A percentile compares a stretch with the other conserved stretches of the same genome.
phyloP scores from a whole-genome alignment of 2,329 filamentous ascomycete species.

The Cordyceps javanica region DNA sequence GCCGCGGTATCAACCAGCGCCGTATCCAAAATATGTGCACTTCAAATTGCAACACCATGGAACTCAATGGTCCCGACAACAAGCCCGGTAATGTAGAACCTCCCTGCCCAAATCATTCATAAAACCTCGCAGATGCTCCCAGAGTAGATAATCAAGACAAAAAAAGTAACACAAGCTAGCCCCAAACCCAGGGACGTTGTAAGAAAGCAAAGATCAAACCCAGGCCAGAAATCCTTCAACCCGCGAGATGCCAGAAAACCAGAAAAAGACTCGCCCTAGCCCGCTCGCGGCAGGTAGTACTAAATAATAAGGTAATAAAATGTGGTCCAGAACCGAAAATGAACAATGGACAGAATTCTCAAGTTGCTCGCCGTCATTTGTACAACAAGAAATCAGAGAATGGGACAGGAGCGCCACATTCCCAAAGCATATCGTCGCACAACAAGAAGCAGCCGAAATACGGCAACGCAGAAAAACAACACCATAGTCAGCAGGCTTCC shows the following conservation, averaged over 20 bases:
- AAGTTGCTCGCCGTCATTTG: constrained; percentile 13
- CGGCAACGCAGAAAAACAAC: constrained; percentile 11
- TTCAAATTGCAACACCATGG: constrained; percentile 11
- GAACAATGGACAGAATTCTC: constrained; percentile 8
- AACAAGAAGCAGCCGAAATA: constrained; percentile 16
- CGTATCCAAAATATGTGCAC: constrained; percentile 12
- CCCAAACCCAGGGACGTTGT: not conserved
- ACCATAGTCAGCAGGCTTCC: constrained; percentile 31
- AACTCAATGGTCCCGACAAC: constrained; percentile 7
- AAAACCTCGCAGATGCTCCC: constrained; percentile 22
- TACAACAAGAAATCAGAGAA: constrained; percentile 18
- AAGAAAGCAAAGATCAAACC: constrained; percentile 9
- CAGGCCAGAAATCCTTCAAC: constrained; percentile 5
- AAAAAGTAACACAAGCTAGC: constrained; percentile 21
- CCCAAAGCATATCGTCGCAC: constrained; percentile 24
- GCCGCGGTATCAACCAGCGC: constrained; percentile 14
- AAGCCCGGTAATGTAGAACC: constrained; percentile 11
- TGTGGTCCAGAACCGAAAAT: constrained; percentile 10
- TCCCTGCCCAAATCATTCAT: constrained; percentile 12
- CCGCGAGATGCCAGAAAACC: constrained; percentile 10
- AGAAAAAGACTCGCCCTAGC: constrained; percentile 8
- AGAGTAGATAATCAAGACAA: constrained; percentile 21
- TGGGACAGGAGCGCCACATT: constrained; percentile 21
- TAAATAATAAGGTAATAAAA: constrained; percentile 13
- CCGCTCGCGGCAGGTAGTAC: constrained; percentile 10